These are phyloP conservation scores for Microdochium bolleyi DNA, from an alignment of 2,329 filamentous ascomycete genomes.

Conservation along the genomic window DNA sequence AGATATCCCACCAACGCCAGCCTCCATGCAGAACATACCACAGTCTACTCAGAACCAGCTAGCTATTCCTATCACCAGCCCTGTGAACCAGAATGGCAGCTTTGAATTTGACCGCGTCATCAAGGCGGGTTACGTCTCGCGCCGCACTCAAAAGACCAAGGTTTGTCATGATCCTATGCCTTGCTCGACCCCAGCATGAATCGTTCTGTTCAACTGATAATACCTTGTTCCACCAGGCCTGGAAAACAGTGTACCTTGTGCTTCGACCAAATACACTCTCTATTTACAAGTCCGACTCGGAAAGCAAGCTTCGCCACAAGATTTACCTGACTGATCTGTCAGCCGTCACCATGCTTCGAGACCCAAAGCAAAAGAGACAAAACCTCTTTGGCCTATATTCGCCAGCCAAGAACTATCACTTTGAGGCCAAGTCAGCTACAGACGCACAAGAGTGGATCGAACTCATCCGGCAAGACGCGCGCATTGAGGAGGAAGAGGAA, in stretches of 20 bases:
- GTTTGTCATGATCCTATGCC: slow-evolving; percentile 31
- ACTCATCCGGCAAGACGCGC: slow-evolving; percentile 68
- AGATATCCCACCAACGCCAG: neutral
- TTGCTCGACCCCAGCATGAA: neutral
- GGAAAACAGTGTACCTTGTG: slow-evolving; percentile 86
- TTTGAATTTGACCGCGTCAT: slow-evolving; percentile 94
- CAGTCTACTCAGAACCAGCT: slow-evolving; percentile 27
- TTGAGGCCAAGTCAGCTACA: slow-evolving; percentile 64
- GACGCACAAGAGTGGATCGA: slow-evolving; percentile 86
- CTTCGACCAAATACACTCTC: slow-evolving; percentile 84
- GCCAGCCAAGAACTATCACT: slow-evolving; percentile 82
- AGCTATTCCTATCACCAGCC: slow-evolving; percentile 62
- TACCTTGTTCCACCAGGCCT: slow-evolving; percentile 48
- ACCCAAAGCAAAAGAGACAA: slow-evolving; percentile 78
- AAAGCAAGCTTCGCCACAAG: slow-evolving; percentile 82
- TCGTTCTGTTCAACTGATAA: neutral
- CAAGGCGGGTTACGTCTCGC: slow-evolving; percentile 79
- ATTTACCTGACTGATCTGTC: slow-evolving; percentile 85
- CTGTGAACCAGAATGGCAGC: slow-evolving; percentile 89
- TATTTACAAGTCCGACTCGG: slow-evolving; percentile 86
- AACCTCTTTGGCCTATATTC: slow-evolving; percentile 92
- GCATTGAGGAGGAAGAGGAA: slow-evolving; percentile 82
- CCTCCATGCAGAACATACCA: neutral
- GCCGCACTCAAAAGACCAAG: slow-evolving; percentile 91
- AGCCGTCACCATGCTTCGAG: slow-evolving; percentile 80